Evolutionary conservation across 768 basidiomycete genomes (phyloP).

Genomic region (Peribolospora baueri): DNA sequence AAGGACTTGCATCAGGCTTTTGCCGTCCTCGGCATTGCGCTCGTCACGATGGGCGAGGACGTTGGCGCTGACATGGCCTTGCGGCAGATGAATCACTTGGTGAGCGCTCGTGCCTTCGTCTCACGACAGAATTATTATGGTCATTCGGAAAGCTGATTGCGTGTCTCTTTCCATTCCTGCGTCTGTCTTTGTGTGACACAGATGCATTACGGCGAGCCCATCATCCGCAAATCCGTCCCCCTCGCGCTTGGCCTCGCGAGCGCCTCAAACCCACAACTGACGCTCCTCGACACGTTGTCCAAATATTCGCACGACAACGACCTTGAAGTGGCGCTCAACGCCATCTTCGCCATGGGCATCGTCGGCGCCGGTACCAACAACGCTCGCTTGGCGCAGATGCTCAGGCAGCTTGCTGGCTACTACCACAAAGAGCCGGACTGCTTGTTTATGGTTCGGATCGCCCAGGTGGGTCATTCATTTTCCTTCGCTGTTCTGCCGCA

Average conservation of each 20-base stretch:
- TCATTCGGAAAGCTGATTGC: too few species aligned
- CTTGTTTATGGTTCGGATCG: conserved; percentile 82
- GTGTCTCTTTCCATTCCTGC: neutral
- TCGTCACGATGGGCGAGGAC: conserved; percentile 96
- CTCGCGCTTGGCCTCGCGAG: conserved; percentile 85
- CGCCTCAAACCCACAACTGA: conserved; percentile 81
- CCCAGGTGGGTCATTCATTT: conserved; percentile 21
- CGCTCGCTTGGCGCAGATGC: conserved; percentile 88
- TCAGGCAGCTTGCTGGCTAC: conserved; percentile 87
- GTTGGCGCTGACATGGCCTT: conserved; percentile 95
- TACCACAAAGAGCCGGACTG: conserved; percentile 95
- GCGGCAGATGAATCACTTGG: conserved; percentile 87
- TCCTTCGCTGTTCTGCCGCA: neutral
- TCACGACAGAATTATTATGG: neutral
- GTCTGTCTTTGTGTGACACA: conserved; percentile 16
- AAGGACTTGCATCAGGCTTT: conserved; percentile 68
- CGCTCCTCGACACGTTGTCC: conserved; percentile 85
- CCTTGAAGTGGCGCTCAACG: conserved; percentile 81
- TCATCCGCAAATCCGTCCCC: conserved; percentile 75
- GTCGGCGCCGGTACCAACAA: conserved; percentile 98
- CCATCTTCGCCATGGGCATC: conserved; percentile 96
- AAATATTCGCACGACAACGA: conserved; percentile 99
- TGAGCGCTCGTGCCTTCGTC: conserved; percentile 21
- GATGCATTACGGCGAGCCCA: conserved; percentile 97
- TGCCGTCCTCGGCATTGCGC: conserved; percentile 73